Conservation (phyloP, 768 basidiomycete species). For the Suillus fuscotomentosus region DNA sequence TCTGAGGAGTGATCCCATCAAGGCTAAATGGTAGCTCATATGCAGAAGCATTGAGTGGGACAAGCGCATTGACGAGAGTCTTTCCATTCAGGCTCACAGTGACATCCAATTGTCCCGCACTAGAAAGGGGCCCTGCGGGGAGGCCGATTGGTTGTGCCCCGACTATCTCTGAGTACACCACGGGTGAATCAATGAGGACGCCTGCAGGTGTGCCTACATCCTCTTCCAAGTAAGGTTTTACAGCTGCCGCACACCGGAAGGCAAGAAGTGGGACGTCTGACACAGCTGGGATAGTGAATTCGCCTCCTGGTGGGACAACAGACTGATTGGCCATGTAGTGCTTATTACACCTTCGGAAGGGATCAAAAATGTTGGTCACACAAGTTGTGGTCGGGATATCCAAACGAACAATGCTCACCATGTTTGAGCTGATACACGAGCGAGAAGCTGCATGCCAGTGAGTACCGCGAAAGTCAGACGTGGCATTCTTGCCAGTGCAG, state of each 20-base stretch:
- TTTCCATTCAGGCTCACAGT: conserved; percentile 47
- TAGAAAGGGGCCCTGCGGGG: conserved; percentile 12
- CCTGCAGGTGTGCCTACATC: conserved; percentile 43
- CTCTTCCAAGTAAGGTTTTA: conserved; percentile 59
- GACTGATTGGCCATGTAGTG: conserved; percentile 47
- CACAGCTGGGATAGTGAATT: conserved; percentile 39
- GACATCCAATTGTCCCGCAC: conserved; percentile 32
- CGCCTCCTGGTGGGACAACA: conserved; percentile 47
- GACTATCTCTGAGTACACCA: conserved; percentile 46
- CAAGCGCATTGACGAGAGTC: conserved; percentile 39
- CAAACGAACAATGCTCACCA: conserved; percentile 17
- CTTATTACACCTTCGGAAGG: conserved; percentile 49
- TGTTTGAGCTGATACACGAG: conserved; percentile 24
- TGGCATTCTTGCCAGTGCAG: conserved; percentile 6
- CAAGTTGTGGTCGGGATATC: neutral
- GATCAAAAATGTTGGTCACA: neutral
- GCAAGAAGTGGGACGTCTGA: conserved; percentile 48
- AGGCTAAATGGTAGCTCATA: conserved; percentile 50
- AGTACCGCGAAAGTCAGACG: conserved; percentile 11
- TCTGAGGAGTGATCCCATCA: conserved; percentile 41
- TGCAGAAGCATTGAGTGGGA: conserved; percentile 52
- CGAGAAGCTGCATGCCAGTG: conserved; percentile 14
- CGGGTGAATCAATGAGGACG: conserved; percentile 51
- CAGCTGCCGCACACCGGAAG: conserved; percentile 56
- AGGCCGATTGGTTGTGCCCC: conserved; percentile 44